Evolutionary conservation across 495 filamentous ascomycete genomes (phyloP).

Genomic region (Hypoxylon subgilvum): DNA sequence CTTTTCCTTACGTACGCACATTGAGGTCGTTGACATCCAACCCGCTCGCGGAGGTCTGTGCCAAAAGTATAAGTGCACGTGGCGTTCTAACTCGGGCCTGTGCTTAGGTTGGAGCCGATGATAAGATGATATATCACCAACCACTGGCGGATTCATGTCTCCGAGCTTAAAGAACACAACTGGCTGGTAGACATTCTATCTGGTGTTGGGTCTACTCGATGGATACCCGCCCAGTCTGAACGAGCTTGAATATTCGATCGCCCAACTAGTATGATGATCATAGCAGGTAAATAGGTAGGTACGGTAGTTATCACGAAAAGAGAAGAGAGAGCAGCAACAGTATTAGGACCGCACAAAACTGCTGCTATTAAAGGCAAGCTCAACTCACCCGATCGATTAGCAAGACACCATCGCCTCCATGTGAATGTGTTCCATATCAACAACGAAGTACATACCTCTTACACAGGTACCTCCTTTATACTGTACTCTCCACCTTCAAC

Average conservation of each 20-base stretch:
- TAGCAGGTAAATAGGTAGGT: not conserved
- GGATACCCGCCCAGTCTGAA: not conserved
- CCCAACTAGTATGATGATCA: constrained; percentile 3
- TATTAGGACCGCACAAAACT: too few species aligned
- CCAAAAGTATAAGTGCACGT: constrained; percentile 1
- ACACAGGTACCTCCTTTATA: constrained; percentile 14
- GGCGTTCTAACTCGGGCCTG: constrained; percentile 1
- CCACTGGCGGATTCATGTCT: not conserved
- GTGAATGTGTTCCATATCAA: too few species aligned
- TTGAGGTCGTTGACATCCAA: constrained; percentile 10
- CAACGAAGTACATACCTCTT: too few species aligned
- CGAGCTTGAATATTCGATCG: not conserved
- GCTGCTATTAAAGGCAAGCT: too few species aligned
- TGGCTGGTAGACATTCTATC: constrained; percentile 19
- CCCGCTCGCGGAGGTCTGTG: constrained; percentile 5
- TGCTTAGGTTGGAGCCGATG: constrained; percentile 5
- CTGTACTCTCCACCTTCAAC: too few species aligned
- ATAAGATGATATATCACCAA: not conserved
- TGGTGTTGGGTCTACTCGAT: constrained; percentile 10
- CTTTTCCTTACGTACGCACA: too few species aligned
- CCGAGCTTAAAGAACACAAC: not conserved
- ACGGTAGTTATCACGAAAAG: not conserved
- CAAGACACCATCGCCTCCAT: too few species aligned
- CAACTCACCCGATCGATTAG: too few species aligned
- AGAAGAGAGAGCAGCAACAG: not conserved